Base-by-base conservation (phyloP, 192 early-diverging fungal species). In the Pilaira anomala region DNA sequence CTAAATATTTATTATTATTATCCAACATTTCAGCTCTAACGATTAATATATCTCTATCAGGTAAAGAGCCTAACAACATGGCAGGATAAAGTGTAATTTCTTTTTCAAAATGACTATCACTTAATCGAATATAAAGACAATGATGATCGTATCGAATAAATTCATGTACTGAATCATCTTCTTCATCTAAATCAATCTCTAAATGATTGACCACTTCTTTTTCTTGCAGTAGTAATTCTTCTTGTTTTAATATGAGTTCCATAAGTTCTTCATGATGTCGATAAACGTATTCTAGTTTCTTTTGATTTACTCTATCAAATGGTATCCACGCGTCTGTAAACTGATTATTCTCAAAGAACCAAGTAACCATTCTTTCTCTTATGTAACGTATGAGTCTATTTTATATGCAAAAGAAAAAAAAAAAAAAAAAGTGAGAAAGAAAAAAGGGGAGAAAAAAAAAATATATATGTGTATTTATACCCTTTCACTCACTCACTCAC, bases 41-140 rank as follows among this genome's bases (percentile, higher is more conserved):
- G 11, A 62, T 62, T 51, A 62, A 62, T 62, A 62, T 62, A 30
- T 62, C 60, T 62, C 60, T 62, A 62, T 49, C 48, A 48, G 60
- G 60, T 36, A 62, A 62, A 39, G 39, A 62, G 0, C 60, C 60
- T 42, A 62, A 24, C 12, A 62, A 29, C 60, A 62, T 51, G 25
- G 60, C 60, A 36, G 60, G 60, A 19, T 62, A 62, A 21, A 62
- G 60, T 11, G 60, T 62, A 22, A 62, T 62, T 39, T 28, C 46
- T 39, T 62, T 19, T 62, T 62, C 46, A 51, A 62, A 62, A 42
- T 62, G 60, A 16, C 45, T 49, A 30, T 62, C 60, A 22, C 29
- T 45, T 22, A 62, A 30, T 12, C 21, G 26, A 33, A 62, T 21
- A 33, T 39, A 50, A 30, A 62, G 28, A 39, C 60, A 62, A 42